These are phyloP conservation scores for Aspergillus chevalieri DNA, from an alignment of 2,329 filamentous ascomycete species.

Conservation along the genomic window DNA sequence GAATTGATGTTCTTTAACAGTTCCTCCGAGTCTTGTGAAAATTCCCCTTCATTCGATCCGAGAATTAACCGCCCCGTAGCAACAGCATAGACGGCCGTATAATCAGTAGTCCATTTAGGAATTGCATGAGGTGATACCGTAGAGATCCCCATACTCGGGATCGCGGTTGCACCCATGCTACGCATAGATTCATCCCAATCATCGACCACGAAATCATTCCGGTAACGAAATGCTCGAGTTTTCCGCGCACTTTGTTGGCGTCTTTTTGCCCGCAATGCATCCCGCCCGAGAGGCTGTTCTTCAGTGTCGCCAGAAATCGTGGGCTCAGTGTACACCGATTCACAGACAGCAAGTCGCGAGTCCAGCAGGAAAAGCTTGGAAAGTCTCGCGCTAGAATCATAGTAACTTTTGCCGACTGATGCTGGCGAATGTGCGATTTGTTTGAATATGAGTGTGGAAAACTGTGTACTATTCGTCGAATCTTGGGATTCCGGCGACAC, in stretches of 20 bases:
- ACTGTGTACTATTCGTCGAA: slow-evolving; percentile 8
- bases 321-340: slow-evolving; percentile 26
- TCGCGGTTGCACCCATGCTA: slow-evolving; percentile 2
- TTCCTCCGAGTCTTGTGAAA: slow-evolving; percentile 3
- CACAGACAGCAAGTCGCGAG: slow-evolving; percentile 26
- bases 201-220: slow-evolving; percentile 32
- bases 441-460: slow-evolving; percentile 29
- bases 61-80: slow-evolving; percentile 12
- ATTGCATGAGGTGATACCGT: slow-evolving; percentile 10
- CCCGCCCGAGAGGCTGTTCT: slow-evolving; percentile 6
- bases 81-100: slow-evolving; percentile 21
- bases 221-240: slow-evolving; percentile 5
- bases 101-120: slow-evolving; percentile 26
- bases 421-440: slow-evolving; percentile 21
- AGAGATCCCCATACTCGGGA: slow-evolving; percentile 6
- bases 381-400: slow-evolving; percentile 20
- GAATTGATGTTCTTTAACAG: slow-evolving; percentile 18
- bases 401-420: slow-evolving; percentile 9
- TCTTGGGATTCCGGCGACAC: slow-evolving; percentile 5
- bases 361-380: slow-evolving; percentile 33
- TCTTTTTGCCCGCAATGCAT: slow-evolving; percentile 18
- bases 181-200: slow-evolving; percentile 28
- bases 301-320: slow-evolving; percentile 6
- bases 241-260: slow-evolving; percentile 10
- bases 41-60: slow-evolving; percentile 1